A percentile compares a stretch with the other conserved stretches of the same genome.
phyloP scores from a whole-genome alignment of 306 rosid genomes.

The Hippophae rhamnoides region DNA sequence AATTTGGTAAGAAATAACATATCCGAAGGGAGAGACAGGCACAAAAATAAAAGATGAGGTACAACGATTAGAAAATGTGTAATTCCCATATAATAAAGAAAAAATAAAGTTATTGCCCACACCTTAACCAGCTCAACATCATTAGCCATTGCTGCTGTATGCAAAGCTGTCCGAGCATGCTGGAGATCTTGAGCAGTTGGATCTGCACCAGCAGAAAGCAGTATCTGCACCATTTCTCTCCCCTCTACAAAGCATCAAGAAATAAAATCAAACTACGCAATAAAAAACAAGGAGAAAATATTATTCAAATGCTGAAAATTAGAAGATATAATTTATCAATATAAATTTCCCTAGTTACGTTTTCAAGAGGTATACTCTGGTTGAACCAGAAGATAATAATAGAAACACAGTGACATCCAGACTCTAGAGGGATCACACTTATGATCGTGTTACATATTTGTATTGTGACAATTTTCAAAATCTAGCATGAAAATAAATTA shows the following conservation, averaged over 20 bases:
- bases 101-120: slow-evolving; percentile 13
- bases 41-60: slow-evolving; percentile 8
- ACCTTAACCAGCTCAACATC: slow-evolving; percentile 89
- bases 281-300: not conserved
- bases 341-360: no score
- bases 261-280: slow-evolving; percentile 18
- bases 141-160: slow-evolving; percentile 85
- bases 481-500: no score
- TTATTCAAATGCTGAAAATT: not conserved
- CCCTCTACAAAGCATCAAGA: slow-evolving; percentile 50
- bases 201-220: slow-evolving; percentile 91
- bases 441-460: no score
- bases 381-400: no score
- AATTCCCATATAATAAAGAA: slow-evolving; percentile 9
- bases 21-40: not conserved
- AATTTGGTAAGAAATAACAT: not conserved
- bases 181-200: slow-evolving; percentile 80
- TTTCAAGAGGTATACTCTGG: no score
- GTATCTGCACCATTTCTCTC: slow-evolving; percentile 77
- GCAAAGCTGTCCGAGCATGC: slow-evolving; percentile 93
- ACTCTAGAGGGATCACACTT: no score
- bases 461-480: no score
- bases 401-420: no score
- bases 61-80: slow-evolving; percentile 10
- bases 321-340: no score